Conservation (phyloP, 2,329 filamentous ascomycete species). For the Lecanicillium sp. region DNA sequence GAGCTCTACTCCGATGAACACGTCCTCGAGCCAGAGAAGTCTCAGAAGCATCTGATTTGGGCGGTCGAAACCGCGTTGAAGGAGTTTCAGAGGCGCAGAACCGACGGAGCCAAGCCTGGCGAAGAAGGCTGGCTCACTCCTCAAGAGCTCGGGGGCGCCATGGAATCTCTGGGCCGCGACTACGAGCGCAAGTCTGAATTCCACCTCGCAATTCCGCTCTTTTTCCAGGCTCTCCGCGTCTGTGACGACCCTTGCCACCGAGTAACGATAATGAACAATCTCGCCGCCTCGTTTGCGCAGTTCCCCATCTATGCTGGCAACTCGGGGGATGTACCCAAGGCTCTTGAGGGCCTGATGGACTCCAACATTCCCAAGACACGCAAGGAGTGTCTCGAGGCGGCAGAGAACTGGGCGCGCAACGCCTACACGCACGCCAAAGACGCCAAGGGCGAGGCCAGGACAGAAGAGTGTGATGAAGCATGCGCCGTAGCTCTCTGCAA, state of each 20-base stretch:
- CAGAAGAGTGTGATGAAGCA: slow-evolving; percentile 72
- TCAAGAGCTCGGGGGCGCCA: slow-evolving; percentile 62
- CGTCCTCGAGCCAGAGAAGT: slow-evolving; percentile 63
- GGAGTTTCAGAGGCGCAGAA: slow-evolving; percentile 61
- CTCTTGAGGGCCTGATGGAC: slow-evolving; percentile 18
- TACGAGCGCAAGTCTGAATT: slow-evolving; percentile 69
- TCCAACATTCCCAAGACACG: slow-evolving; percentile 36
- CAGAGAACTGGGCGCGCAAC: slow-evolving; percentile 70
- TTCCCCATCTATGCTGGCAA: slow-evolving; percentile 38
- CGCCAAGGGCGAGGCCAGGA: slow-evolving; percentile 58
- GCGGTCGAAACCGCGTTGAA: slow-evolving; percentile 72
- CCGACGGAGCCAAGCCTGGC: slow-evolving; percentile 58
- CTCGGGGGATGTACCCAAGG: slow-evolving; percentile 17
- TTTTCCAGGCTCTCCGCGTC: slow-evolving; percentile 72
- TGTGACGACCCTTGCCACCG: slow-evolving; percentile 64
- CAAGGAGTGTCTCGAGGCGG: slow-evolving; percentile 57
- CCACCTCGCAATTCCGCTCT: slow-evolving; percentile 76
- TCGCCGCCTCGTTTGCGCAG: slow-evolving; percentile 65
- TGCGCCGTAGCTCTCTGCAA: slow-evolving; percentile 83
- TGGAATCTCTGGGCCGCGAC: slow-evolving; percentile 68
- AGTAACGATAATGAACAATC: slow-evolving; percentile 79
- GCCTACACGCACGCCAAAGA: slow-evolving; percentile 59
- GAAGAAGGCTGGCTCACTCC: slow-evolving; percentile 64
- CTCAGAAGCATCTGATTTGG: slow-evolving; percentile 66
- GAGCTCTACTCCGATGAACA: slow-evolving; percentile 73